Percentiles rank a stretch among this genome's conserved stretches.
phyloP scores from a whole-genome alignment of 805 yeast species.

The Saccharomycopsis sp. region DNA sequence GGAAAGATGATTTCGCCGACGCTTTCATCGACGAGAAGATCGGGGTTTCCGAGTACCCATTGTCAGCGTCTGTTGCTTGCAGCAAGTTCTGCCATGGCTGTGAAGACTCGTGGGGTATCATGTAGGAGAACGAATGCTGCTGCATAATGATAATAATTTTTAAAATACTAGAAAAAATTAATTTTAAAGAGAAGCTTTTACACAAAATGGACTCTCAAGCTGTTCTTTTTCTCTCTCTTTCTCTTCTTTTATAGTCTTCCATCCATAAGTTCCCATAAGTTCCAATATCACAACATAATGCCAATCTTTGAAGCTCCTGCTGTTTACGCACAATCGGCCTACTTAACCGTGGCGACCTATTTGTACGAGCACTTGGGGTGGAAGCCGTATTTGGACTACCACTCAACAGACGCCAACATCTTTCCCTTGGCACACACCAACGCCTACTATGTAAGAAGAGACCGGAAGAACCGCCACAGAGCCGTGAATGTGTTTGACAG shows the following conservation, averaged over 20 bases:
- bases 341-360: slow-evolving; percentile 34
- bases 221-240: neutral
- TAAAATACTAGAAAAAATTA: too few species aligned
- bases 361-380: slow-evolving; percentile 35
- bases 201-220: neutral
- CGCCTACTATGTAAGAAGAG: slow-evolving; percentile 41
- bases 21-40: slow-evolving; percentile 94
- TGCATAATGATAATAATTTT: too few species aligned
- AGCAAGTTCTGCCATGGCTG: slow-evolving; percentile 98
- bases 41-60: slow-evolving; percentile 90
- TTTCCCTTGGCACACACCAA: slow-evolving; percentile 32
- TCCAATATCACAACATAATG: slow-evolving; percentile 24
- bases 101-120: slow-evolving; percentile 94
- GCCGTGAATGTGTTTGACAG: slow-evolving; percentile 42
- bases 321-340: slow-evolving; percentile 34
- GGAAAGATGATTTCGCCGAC: slow-evolving; percentile 95
- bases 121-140: slow-evolving; percentile 17
- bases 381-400: slow-evolving; percentile 32
- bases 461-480: slow-evolving; percentile 36
- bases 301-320: slow-evolving; percentile 41
- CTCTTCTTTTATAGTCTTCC: neutral
- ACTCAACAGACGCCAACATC: slow-evolving; percentile 33
- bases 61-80: slow-evolving; percentile 96
- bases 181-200: too few species aligned
- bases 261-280: too few species aligned